Base-by-base conservation (phyloP, 2,329 filamentous ascomycete species). In the Rutstroemia sydowiana region DNA sequence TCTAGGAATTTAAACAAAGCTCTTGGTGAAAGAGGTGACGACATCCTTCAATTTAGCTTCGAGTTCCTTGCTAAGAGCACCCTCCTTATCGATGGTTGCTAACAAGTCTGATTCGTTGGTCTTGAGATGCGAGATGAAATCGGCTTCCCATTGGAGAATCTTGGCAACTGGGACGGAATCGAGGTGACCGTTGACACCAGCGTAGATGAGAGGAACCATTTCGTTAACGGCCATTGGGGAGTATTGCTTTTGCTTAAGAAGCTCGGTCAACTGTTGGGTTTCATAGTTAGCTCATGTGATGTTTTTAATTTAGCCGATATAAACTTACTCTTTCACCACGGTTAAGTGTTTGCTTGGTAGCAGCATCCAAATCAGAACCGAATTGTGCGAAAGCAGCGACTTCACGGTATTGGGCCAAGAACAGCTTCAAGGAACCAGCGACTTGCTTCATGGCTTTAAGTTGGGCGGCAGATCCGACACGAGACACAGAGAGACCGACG, bases 371-470 rank as follows among this genome's bases (percentile, higher is more conserved):
- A 82, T 98, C 93, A 71, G 93, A 98, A 86, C 93, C 93, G 84
- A 98, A 98, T 79, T 98, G 93, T 67, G 93, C 92, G 77, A 98
- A 98, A 66, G 93, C 93, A 69, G 93, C 93, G 60, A 98, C 93
- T 77, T 98, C 93, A 93, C 93, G 93, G 85, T 98, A 98, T 81
- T 98, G 93, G 68, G 93, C 93, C 87, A 98, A 88, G 90, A 97
- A 98, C 67, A 98, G 90, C 85, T 98, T 98, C 71, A 98, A 82
- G 65, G 92, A 97, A 84, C 93, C 93, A 70, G 93, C 93, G 68
- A 98, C 93, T 82, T 98, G 93, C 85, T 98, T 98, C 93, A 98
- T 98, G 78, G 93, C 91, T 88, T 97, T 98, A 75, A 97, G 84
- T 84, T 98, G 93, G 72, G 93, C 93, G 73, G 93, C 89, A 70